Conservation (phyloP, 345 rosid species). For the Noccaea bulbosa region DNA sequence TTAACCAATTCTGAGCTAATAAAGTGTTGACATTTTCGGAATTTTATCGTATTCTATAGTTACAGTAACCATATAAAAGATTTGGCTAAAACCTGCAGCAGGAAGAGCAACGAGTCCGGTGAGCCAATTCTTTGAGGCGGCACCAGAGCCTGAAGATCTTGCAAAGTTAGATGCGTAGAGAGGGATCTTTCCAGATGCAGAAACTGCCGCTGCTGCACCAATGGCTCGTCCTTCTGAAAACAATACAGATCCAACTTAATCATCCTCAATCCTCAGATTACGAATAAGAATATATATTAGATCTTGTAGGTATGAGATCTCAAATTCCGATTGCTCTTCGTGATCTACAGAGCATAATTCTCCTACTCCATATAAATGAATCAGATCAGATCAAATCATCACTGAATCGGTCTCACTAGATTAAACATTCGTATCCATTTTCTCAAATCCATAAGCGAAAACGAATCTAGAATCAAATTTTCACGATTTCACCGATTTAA, state of each 20-base stretch:
- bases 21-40: background rate
- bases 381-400: slow-evolving; percentile 7
- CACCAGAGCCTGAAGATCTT: slow-evolving; percentile 55
- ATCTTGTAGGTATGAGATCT: background rate
- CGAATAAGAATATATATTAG: background rate
- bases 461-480: background rate
- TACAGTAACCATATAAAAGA: background rate
- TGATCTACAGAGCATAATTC: background rate
- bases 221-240: slow-evolving; percentile 67
- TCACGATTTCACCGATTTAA: background rate
- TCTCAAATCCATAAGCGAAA: background rate
- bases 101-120: slow-evolving; percentile 81
- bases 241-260: background rate
- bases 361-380: background rate
- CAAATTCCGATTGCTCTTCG: background rate
- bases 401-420: slow-evolving; percentile 1
- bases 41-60: background rate
- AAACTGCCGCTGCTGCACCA: slow-evolving; percentile 72
- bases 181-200: slow-evolving; percentile 59
- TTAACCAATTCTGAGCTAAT: background rate
- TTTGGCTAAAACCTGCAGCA: slow-evolving; percentile 69
- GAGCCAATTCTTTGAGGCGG: slow-evolving; percentile 67
- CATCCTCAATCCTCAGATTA: background rate
- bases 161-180: slow-evolving; percentile 55
- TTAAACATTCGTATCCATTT: background rate